Evolutionary conservation across 139 green algal species (phyloP).

Genomic region (Auxenochlorella pyrenoidosa): DNA sequence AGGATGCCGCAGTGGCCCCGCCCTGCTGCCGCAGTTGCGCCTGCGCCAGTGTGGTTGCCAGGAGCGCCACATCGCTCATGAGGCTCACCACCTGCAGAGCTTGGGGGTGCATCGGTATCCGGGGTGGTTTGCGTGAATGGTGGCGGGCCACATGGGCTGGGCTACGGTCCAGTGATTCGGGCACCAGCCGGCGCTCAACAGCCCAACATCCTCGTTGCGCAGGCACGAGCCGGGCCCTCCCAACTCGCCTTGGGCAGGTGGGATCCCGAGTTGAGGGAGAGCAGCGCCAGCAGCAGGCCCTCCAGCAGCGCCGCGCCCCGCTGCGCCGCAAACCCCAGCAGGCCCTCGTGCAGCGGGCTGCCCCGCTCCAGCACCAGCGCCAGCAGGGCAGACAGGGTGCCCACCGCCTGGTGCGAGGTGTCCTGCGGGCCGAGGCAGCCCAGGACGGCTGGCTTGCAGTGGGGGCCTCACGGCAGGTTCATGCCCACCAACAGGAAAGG

Average conservation of each 20-base stretch:
- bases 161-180: no score
- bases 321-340: neutral
- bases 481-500: no score
- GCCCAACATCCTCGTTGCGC: neutral
- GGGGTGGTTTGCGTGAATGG: no score
- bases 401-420: neutral
- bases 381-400: neutral
- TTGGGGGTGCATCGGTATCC: neutral
- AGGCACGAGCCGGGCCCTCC: neutral
- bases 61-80: slow-evolving; percentile 30
- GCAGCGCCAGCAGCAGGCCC: slow-evolving; percentile 39
- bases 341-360: neutral
- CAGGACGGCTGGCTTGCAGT: no score
- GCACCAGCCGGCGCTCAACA: neutral
- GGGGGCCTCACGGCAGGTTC: no score
- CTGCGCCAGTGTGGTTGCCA: slow-evolving; percentile 8
- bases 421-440: neutral
- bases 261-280: slow-evolving; percentile 23
- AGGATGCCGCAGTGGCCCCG: neutral
- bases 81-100: slow-evolving; percentile 31
- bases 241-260: slow-evolving; percentile 33
- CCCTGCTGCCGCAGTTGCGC: neutral
- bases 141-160: no score
- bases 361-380: neutral
- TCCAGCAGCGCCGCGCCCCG: slow-evolving; percentile 19